Evolutionary conservation across 192 early-diverging fungal genomes (phyloP), one percentile per base, ranked within the genome.

Genomic region (Chytriomyces hyalinus): DNA sequence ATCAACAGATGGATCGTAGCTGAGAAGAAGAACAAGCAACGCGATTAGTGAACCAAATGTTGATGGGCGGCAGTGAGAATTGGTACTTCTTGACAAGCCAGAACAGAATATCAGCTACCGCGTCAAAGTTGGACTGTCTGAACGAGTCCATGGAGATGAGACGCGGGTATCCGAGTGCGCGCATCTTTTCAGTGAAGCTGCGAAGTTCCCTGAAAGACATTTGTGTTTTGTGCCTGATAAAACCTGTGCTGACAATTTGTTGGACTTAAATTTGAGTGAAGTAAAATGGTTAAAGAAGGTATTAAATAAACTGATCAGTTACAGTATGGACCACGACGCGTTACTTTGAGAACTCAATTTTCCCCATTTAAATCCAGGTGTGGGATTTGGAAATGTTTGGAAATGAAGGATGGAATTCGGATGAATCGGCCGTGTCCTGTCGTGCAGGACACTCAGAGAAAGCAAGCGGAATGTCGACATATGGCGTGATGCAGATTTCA

Each of bases 401-500:
- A 85, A 45, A 64, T 81, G 10, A 87, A 84, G 61, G 80, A 82
- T 13, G 81, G 88, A 50, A 87, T 83, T 72, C 73, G 84, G 46
- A 87, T 86, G 81, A 77, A 85, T 65, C 61, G 79, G 22, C 84
- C 82, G 47, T 82, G 77, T 36, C 86, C 85, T 75, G 86, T 60
- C 71, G 62, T 5, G 71, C 71, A 8, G 71, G 71, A 0, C 71
- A 73, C 13, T 73, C 71, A 4, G 71, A 73, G n/a, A 77, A 26
- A 66, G 76, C 28, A 76, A 77, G 80, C 11, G 81, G 74, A 80
- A 73, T 88, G 59, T 85, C 87, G 45, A 80, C 88, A 0, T 92
- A 89, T 80, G 90, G 91, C 11, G 87, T 92, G 0, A 89, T 90
- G 47, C 87, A 92, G 70, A 86, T 91, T 68, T 75, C 81, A 61